phyloP scores from a whole-genome alignment of 768 basidiomycete species.

The Hysterangium stoloniferum region DNA sequence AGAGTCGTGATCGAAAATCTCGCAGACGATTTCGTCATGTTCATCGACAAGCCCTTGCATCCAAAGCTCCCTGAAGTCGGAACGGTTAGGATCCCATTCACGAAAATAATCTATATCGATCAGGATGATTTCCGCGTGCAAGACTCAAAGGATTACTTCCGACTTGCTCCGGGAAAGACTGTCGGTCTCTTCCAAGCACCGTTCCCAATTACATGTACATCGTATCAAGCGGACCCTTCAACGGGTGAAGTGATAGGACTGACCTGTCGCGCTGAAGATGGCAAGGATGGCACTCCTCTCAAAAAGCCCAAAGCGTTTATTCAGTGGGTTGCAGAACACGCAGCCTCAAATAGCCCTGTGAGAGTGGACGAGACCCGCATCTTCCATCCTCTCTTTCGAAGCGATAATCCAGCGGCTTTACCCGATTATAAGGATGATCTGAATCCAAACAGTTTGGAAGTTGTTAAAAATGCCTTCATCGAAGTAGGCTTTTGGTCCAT shows the following conservation, averaged over 20 bases:
- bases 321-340: slow-evolving; percentile 93
- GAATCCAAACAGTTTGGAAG: slow-evolving; percentile 71
- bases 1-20: slow-evolving; percentile 91
- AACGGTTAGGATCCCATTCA: slow-evolving; percentile 73
- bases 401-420: slow-evolving; percentile 70
- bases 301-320: slow-evolving; percentile 91
- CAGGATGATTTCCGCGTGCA: slow-evolving; percentile 85
- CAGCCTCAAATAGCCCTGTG: slow-evolving; percentile 72
- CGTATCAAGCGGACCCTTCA: slow-evolving; percentile 66
- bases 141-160: slow-evolving; percentile 94
- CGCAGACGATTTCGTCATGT: slow-evolving; percentile 71
- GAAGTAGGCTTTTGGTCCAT: slow-evolving; percentile 88
- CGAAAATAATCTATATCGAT: slow-evolving; percentile 87
- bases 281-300: slow-evolving; percentile 31
- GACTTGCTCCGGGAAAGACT: slow-evolving; percentile 94
- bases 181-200: slow-evolving; percentile 95
- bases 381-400: slow-evolving; percentile 92
- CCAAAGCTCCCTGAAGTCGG: slow-evolving; percentile 90
- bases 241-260: slow-evolving; percentile 76
- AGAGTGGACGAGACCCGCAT: slow-evolving; percentile 82
- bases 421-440: slow-evolving; percentile 81
- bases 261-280: slow-evolving; percentile 69
- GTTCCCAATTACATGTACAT: slow-evolving; percentile 87
- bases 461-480: slow-evolving; percentile 73
- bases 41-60: slow-evolving; percentile 87